These are phyloP conservation scores for Cucurbitaria berberidis DNA, from an alignment of 2,329 filamentous ascomycete species.

Conservation along the genomic window DNA sequence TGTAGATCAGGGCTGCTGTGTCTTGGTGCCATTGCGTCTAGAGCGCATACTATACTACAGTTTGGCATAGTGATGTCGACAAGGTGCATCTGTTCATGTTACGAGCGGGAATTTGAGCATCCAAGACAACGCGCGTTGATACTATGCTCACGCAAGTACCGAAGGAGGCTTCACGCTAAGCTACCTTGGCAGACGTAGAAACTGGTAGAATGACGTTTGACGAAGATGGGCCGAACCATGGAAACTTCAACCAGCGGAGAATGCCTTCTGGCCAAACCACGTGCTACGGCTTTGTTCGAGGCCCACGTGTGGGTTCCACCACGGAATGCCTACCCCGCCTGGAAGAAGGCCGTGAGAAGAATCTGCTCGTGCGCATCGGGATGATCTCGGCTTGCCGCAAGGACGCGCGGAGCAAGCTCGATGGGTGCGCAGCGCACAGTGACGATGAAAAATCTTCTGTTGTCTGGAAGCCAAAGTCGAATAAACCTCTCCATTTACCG, in stretches of 20 bases:
- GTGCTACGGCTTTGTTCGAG: slow-evolving; percentile 16
- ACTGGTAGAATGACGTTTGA: slow-evolving; percentile 11
- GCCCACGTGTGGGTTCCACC: slow-evolving; percentile 5
- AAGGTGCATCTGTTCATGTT: slow-evolving; percentile 5
- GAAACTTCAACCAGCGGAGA: slow-evolving; percentile 5
- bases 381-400: slow-evolving; percentile 14
- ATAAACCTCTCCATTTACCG: slow-evolving; percentile 10
- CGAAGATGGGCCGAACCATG: slow-evolving; percentile 15
- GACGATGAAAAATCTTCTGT: slow-evolving; percentile 30
- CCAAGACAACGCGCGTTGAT: slow-evolving; percentile 4
- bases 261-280: slow-evolving; percentile 1
- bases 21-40: slow-evolving; percentile 1
- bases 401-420: slow-evolving; percentile 15
- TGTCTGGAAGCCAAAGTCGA: slow-evolving; percentile 13
- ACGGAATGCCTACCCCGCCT: slow-evolving; percentile 15
- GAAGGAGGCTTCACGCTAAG: slow-evolving; percentile 1
- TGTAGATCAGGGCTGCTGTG: slow-evolving; percentile 1
- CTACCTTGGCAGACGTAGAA: slow-evolving; percentile 7
- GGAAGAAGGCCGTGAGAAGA: slow-evolving; percentile 8
- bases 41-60: neutral
- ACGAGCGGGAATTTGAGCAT: slow-evolving; percentile 4
- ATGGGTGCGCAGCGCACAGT: slow-evolving; percentile 16
- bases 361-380: slow-evolving; percentile 17
- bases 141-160: neutral
- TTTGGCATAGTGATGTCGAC: slow-evolving; percentile 1